Conservation (phyloP, 2,329 filamentous ascomycete species). For the Fusarium sp. region DNA sequence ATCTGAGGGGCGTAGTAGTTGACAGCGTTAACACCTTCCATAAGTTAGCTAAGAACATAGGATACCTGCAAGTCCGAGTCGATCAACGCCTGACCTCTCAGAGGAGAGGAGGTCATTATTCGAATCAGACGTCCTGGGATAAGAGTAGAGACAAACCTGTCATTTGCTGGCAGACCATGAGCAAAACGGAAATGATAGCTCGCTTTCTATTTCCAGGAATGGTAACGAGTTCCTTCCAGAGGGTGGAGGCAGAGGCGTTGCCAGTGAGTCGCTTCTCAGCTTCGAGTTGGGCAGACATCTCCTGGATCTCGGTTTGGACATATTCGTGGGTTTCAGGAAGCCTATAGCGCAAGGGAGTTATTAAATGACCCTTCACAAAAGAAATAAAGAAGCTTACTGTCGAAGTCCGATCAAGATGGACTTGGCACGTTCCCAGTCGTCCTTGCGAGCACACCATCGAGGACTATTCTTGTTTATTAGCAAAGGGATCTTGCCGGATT, state of each 20-base stretch:
- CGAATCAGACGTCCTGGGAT: neutral
- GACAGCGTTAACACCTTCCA: constrained; percentile 56
- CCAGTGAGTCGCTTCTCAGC: constrained; percentile 68
- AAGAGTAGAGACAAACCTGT: constrained; percentile 52
- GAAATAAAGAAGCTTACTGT: constrained; percentile 41
- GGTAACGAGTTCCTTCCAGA: constrained; percentile 72
- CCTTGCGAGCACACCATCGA: constrained; percentile 74
- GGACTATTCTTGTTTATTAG: constrained; percentile 61
- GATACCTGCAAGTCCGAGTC: neutral
- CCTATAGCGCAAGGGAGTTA: constrained; percentile 41
- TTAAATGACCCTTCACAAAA: neutral
- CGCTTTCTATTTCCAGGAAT: constrained; percentile 72
- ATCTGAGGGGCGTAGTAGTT: constrained; percentile 78
- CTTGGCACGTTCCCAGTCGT: constrained; percentile 73
- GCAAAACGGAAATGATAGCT: constrained; percentile 68
- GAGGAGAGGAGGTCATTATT: neutral
- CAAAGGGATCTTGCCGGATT: neutral
- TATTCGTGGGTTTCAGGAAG: constrained; percentile 66
- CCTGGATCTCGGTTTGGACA: constrained; percentile 67
- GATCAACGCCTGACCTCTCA: neutral
- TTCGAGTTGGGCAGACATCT: constrained; percentile 71
- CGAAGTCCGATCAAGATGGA: constrained; percentile 64
- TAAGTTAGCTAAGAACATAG: neutral
- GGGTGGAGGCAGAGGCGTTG: constrained; percentile 64
- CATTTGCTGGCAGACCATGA: constrained; percentile 78